A percentile compares a stretch with the other conserved stretches of the same genome.
Evolutionary conservation across 371 early-diverging fungal genomes (phyloP).

Genomic region (Rhizopus microsporus): DNA sequence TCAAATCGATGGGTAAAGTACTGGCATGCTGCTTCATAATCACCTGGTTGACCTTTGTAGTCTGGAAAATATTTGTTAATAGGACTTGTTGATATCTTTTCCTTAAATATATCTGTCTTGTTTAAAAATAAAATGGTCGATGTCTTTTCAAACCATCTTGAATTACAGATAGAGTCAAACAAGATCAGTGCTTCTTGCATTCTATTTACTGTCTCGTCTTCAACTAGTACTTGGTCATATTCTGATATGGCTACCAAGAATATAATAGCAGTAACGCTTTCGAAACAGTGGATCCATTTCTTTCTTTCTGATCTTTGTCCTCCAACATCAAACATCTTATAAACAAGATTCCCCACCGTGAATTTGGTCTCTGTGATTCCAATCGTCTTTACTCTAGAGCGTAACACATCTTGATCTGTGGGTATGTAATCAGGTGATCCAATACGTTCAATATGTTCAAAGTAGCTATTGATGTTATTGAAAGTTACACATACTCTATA

Average conservation of each 20-base stretch:
- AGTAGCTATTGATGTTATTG: slow-evolving; percentile 61
- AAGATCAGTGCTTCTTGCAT: slow-evolving; percentile 96
- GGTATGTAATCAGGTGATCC: slow-evolving; percentile 77
- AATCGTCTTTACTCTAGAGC: slow-evolving; percentile 89
- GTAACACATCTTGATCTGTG: slow-evolving; percentile 87
- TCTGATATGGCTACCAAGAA: slow-evolving; percentile 94
- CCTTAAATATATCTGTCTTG: slow-evolving; percentile 95
- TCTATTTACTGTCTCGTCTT: slow-evolving; percentile 95
- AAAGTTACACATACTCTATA: slow-evolving; percentile 5
- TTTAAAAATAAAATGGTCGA: slow-evolving; percentile 96
- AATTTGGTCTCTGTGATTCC: slow-evolving; percentile 91
- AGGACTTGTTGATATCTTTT: slow-evolving; percentile 83
- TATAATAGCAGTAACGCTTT: slow-evolving; percentile 94
- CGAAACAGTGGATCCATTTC: slow-evolving; percentile 96
- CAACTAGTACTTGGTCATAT: slow-evolving; percentile 95
- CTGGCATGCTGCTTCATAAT: slow-evolving; percentile 28
- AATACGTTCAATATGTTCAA: slow-evolving; percentile 91
- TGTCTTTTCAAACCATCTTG: slow-evolving; percentile 92
- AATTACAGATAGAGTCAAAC: slow-evolving; percentile 96
- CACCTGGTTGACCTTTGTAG: slow-evolving; percentile 44
- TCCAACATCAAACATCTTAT: slow-evolving; percentile 94
- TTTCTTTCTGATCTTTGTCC: slow-evolving; percentile 94
- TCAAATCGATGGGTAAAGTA: slow-evolving; percentile 67
- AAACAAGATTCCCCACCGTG: slow-evolving; percentile 80
- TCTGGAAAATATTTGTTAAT: slow-evolving; percentile 85